Evolutionary conservation across 306 rosid genomes (phyloP), one percentile per base, ranked within the genome.

Genomic region (Oemleria cerasiformis): DNA sequence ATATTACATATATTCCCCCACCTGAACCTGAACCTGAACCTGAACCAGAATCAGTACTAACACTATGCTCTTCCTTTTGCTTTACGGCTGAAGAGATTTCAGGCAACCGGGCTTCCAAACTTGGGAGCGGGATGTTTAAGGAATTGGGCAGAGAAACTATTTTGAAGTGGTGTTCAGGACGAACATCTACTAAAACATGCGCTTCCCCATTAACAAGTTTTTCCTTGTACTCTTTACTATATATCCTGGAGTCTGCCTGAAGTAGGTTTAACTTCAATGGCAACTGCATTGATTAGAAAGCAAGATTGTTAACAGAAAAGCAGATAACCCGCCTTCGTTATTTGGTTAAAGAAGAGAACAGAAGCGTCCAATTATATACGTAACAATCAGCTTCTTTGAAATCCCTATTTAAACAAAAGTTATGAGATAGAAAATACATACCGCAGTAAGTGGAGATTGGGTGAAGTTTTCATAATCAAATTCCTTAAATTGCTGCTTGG

Each of bases 121-220:
- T 78, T 41, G 90, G 81, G 43, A 89, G 85, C 12, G 97, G 99
- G 42, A 94, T 80, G 86, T 89, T 94, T 13, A 91, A 36, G 39
- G 99, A 91, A 53, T 83, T 84, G 0, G 99, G 96, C n/a, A 94
- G 92, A 69, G 92, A 89, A 19, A 91, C 99, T 67, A 94, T 94
- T 78, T 86, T 81, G 85, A 87, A 94, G 77, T 94, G 97, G 73
- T 86, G 96, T 51, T 82, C 86, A 0, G 96, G 99, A 65, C 97
- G 87, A 60, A 94, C 97, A 10, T 94, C 99, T 7, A 94, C 73
- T 69, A 94, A 72, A 43, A 94, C 88, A 61, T 89, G 92, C 3
- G 87, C 81, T 80, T 87, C 90, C 21, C 82, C 85, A 20, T 75
- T 82, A 6, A 9, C 41, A 41, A 91, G 25, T 68, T 70, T 84